phyloP scores from a whole-genome alignment of 208 protist species.

The Leptomonas pyrrhocoris region DNA sequence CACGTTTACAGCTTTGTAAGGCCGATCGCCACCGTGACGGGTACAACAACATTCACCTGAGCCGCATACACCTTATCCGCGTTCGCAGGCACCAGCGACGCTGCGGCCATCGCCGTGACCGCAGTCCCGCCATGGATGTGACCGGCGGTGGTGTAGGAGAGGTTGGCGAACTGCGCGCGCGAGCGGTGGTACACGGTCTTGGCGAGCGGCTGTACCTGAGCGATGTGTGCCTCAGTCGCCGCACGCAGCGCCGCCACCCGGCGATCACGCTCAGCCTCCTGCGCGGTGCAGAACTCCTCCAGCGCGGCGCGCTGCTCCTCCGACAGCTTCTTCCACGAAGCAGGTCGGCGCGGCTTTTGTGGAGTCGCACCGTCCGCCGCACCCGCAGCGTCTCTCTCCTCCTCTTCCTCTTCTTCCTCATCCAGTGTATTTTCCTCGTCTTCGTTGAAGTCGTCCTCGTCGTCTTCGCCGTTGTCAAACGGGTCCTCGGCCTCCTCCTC shows the following conservation, averaged over 20 bases:
- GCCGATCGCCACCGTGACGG: slow-evolving; percentile 48
- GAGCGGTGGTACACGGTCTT: slow-evolving; percentile 57
- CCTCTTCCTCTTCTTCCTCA: slow-evolving; percentile 33
- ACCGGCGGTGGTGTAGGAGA: slow-evolving; percentile 58
- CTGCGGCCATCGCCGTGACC: slow-evolving; percentile 40
- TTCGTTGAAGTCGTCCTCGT: slow-evolving; percentile 32
- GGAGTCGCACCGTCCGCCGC: not conserved
- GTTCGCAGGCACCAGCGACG: slow-evolving; percentile 21
- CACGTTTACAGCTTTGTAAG: slow-evolving; percentile 44
- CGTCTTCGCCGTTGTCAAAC: slow-evolving; percentile 31
- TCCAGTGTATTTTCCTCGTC: slow-evolving; percentile 44
- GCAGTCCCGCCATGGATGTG: slow-evolving; percentile 24
- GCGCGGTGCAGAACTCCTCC: slow-evolving; percentile 31
- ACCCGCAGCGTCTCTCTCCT: slow-evolving; percentile 1
- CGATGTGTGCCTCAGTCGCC: slow-evolving; percentile 35
- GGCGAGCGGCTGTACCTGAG: slow-evolving; percentile 34
- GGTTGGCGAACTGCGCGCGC: slow-evolving; percentile 50
- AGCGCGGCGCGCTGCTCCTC: slow-evolving; percentile 57
- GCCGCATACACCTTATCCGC: slow-evolving; percentile 47
- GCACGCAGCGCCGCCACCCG: slow-evolving; percentile 39
- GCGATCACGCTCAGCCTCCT: slow-evolving; percentile 59
- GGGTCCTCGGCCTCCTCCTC: slow-evolving; percentile 45
- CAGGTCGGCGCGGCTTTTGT: slow-evolving; percentile 27
- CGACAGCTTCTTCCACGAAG: slow-evolving; percentile 43
- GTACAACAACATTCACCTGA: slow-evolving; percentile 45